These are phyloP conservation scores for Wallacemonas rigidus DNA, from an alignment of 208 protist species.

Conservation along the genomic window DNA sequence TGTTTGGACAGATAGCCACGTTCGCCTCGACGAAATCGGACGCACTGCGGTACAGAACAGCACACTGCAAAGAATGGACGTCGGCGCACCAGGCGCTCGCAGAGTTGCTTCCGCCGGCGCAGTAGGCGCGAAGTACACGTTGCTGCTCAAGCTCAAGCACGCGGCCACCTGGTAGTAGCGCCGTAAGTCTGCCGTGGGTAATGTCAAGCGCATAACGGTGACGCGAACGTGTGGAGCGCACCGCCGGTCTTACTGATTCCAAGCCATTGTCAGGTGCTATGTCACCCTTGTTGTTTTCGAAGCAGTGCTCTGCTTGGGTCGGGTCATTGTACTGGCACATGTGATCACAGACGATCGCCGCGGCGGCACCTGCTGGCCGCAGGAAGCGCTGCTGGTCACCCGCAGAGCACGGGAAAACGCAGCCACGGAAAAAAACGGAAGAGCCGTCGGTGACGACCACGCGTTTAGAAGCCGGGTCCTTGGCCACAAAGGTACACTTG, in stretches of 20 bases:
- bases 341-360: conserved; percentile 29
- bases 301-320: background rate
- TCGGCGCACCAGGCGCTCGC: background rate
- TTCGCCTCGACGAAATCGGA: background rate
- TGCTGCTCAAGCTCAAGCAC: conserved; percentile 5
- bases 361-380: conserved; percentile 13
- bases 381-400: conserved; percentile 23
- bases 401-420: conserved; percentile 29
- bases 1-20: background rate
- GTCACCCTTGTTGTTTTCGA: background rate
- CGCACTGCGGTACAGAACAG: conserved; percentile 1
- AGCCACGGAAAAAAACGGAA: conserved; percentile 53
- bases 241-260: too few relatives aligned
- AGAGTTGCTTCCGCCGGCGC: background rate
- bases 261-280: too few relatives aligned
- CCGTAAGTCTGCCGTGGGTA: background rate
- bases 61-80: conserved; percentile 1
- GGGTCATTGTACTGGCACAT: background rate
- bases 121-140: background rate
- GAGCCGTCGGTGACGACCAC: conserved; percentile 41
- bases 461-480: background rate
- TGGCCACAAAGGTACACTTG: conserved; percentile 42
- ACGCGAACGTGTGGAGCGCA: too few relatives aligned
- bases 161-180: background rate
- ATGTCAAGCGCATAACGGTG: background rate